Evolutionary conservation across 2,329 filamentous ascomycete genomes (phyloP).

Genomic region (Neofusicoccum kwambonambiense): DNA sequence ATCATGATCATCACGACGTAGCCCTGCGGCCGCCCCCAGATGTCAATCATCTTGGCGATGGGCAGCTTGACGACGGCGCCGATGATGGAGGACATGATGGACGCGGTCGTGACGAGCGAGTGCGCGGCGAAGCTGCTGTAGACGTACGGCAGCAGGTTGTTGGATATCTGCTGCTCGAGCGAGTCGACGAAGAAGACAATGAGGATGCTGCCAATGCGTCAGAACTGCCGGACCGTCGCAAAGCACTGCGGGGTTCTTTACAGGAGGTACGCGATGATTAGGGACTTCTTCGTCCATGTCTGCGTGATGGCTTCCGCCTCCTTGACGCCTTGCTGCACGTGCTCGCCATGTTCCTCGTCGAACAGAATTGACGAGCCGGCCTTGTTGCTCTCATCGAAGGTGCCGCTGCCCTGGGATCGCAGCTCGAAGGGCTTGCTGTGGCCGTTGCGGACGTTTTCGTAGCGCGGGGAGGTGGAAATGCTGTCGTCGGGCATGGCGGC

Average conservation of each 20-base stretch:
- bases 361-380: conserved; percentile 4
- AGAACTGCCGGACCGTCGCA: background rate
- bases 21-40: conserved; percentile 66
- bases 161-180: conserved; percentile 35
- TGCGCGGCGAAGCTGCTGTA: conserved; percentile 55
- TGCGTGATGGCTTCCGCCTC: conserved; percentile 2
- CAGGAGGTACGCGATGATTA: background rate
- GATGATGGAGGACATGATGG: conserved; percentile 56
- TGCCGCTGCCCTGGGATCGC: background rate
- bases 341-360: background rate
- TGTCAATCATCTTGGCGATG: conserved; percentile 65
- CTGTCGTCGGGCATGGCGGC: background rate
- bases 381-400: background rate
- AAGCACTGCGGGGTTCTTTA: background rate
- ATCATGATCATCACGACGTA: conserved; percentile 55
- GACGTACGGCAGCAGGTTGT: conserved; percentile 34
- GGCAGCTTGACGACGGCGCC: conserved; percentile 63
- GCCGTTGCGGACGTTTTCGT: background rate
- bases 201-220: conserved; percentile 33
- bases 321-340: background rate
- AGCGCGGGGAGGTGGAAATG: background rate
- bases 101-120: conserved; percentile 54
- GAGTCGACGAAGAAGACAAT: conserved; percentile 47
- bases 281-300: background rate
- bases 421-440: background rate